Conservation (phyloP, 2,329 filamentous ascomycete genomes). For the Hymenoscyphus scutula region DNA sequence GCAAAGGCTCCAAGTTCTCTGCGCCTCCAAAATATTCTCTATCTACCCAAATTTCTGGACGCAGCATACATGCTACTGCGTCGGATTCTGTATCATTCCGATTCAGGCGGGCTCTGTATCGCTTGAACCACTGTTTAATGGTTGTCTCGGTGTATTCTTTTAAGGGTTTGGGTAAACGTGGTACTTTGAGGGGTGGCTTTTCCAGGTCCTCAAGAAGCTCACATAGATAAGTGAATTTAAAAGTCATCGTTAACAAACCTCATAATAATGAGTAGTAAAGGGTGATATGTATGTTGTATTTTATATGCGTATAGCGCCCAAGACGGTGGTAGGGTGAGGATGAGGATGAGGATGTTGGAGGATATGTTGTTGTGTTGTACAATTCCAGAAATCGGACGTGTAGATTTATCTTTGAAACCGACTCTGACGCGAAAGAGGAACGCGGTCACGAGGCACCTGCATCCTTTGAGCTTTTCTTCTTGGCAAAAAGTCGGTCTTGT, state of each 20-base stretch:
- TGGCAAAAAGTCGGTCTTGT: background rate
- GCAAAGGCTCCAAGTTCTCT: slow-evolving; percentile 59
- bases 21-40: slow-evolving; percentile 72
- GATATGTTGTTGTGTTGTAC: background rate
- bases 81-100: slow-evolving; percentile 54
- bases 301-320: background rate
- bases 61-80: slow-evolving; percentile 70
- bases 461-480: background rate
- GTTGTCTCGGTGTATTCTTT: slow-evolving; percentile 55
- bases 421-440: background rate
- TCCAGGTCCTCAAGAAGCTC: slow-evolving; percentile 70
- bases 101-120: slow-evolving; percentile 58
- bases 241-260: slow-evolving; percentile 36
- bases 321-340: background rate
- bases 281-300: background rate
- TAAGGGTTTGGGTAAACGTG: slow-evolving; percentile 38
- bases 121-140: slow-evolving; percentile 66
- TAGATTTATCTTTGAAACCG: background rate
- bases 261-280: background rate
- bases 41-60: slow-evolving; percentile 74
- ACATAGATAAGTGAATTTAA: slow-evolving; percentile 70
- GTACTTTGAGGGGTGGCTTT: slow-evolving; percentile 37
- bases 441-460: background rate
- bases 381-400: background rate
- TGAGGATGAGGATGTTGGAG: background rate